Percentiles rank a stretch among this genome's conserved stretches.
Evolutionary conservation across 805 yeast genomes (phyloP).

Genomic region (Candida ulmi): DNA sequence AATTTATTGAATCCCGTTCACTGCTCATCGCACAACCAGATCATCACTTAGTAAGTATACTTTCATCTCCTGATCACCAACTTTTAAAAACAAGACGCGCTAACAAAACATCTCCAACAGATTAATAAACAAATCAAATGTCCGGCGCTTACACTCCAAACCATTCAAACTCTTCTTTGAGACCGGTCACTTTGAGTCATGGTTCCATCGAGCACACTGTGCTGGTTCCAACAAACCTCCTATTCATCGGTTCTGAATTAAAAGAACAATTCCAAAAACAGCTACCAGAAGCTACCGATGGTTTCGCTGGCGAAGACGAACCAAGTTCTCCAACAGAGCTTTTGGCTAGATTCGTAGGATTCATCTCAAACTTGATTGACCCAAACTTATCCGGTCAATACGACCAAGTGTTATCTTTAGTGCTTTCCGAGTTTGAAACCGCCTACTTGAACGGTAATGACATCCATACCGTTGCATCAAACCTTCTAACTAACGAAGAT

Average conservation of each 20-base stretch:
- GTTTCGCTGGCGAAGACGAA: constrained; percentile 79
- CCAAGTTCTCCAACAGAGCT: constrained; percentile 85
- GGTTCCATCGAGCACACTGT: constrained; percentile 87
- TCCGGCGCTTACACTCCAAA: constrained; percentile 24
- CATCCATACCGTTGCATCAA: constrained; percentile 84
- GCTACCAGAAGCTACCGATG: constrained; percentile 79
- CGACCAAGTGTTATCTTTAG: constrained; percentile 62
- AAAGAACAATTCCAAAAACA: constrained; percentile 76
- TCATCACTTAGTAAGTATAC: too few relatives aligned
- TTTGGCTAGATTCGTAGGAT: constrained; percentile 78
- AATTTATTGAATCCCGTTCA: too few relatives aligned
- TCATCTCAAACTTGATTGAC: constrained; percentile 44
- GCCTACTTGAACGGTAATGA: constrained; percentile 71
- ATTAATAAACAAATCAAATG: too few relatives aligned
- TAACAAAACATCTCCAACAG: too few relatives aligned
- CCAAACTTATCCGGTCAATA: constrained; percentile 47
- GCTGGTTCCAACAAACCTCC: constrained; percentile 76
- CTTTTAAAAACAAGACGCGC: too few relatives aligned
- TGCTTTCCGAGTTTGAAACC: constrained; percentile 79
- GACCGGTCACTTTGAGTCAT: constrained; percentile 81
- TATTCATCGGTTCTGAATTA: constrained; percentile 78
- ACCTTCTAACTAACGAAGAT: constrained; percentile 47
- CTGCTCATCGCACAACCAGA: too few relatives aligned
- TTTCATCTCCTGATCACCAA: too few relatives aligned
- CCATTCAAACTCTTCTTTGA: constrained; percentile 35